Percentiles rank a stretch among this genome's conserved stretches.
Evolutionary conservation across 2,329 filamentous ascomycete genomes (phyloP).

Genomic region (Diaporthe aspalathi): DNA sequence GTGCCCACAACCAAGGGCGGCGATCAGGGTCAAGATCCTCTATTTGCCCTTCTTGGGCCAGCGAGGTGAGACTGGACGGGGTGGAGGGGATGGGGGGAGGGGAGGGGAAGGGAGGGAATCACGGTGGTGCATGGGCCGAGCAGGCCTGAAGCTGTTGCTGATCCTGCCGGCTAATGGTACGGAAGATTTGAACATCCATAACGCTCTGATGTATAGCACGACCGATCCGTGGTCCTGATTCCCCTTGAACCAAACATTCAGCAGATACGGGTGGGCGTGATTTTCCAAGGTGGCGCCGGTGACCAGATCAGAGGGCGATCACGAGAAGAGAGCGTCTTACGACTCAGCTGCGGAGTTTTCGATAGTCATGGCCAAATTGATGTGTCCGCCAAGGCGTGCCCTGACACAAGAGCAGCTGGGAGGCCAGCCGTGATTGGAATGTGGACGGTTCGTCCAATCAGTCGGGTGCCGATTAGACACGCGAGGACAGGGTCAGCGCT

Average conservation of each 20-base stretch:
- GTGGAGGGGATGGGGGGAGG: not conserved
- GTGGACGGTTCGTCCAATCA: constrained; percentile 13
- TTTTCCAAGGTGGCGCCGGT: constrained; percentile 10
- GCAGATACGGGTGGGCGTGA: constrained; percentile 20
- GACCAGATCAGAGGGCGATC: constrained; percentile 19
- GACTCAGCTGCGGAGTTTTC: constrained; percentile 28
- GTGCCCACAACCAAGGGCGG: constrained; percentile 4
- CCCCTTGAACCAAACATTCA: constrained; percentile 11
- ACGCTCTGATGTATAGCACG: constrained; percentile 21
- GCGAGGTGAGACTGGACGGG: constrained; percentile 9
- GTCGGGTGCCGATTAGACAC: constrained; percentile 24
- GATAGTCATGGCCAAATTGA: constrained; percentile 12
- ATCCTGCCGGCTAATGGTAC: constrained; percentile 20
- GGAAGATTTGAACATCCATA: constrained; percentile 25
- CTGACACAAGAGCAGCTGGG: constrained; percentile 19
- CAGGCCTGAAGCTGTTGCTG: constrained; percentile 16
- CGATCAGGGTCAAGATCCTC: constrained; percentile 18
- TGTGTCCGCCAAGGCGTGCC: constrained; percentile 24
- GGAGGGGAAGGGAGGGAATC: too few species aligned
- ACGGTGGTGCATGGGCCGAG: not conserved
- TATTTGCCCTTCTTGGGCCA: constrained; percentile 23
- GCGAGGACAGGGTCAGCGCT: constrained; percentile 24
- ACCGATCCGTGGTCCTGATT: constrained; percentile 16
- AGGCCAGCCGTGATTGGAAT: constrained; percentile 15
- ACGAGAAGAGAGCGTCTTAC: constrained; percentile 24